Conservation (phyloP, 257 asterid genomes). For the Plantago major region DNA sequence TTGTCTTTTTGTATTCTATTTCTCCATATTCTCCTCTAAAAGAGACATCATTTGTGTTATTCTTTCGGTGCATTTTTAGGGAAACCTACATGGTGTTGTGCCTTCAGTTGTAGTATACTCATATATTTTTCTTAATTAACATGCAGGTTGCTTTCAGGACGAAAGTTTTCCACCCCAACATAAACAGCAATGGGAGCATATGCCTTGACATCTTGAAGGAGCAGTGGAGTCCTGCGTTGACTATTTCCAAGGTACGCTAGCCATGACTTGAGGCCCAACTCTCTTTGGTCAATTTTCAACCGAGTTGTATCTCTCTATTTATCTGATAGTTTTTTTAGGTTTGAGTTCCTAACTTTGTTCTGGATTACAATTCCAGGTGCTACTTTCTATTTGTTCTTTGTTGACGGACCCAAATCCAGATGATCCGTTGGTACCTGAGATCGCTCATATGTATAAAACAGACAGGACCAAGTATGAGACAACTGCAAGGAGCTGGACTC, state of each 20-base stretch:
- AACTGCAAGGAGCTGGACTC: slow-evolving; percentile 47
- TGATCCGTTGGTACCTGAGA: slow-evolving; percentile 45
- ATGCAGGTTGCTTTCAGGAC: slow-evolving; percentile 37
- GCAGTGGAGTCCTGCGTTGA: slow-evolving; percentile 35
- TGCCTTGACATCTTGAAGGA: slow-evolving; percentile 43
- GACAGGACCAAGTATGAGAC: slow-evolving; percentile 39
- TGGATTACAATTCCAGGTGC: slow-evolving; percentile 25
- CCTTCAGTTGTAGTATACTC: not conserved
- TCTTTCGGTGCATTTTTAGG: too few species aligned
- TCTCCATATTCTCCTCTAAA: not conserved
- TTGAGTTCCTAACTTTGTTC: not conserved
- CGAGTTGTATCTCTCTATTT: not conserved
- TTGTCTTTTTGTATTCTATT: not conserved
- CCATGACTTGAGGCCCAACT: not conserved
- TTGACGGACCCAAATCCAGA: slow-evolving; percentile 49
- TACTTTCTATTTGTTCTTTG: slow-evolving; percentile 43
- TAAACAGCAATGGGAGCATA: slow-evolving; percentile 43
- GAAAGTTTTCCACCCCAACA: slow-evolving; percentile 37
- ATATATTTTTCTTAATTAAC: slow-evolving; percentile 3
- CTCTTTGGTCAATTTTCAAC: not conserved
- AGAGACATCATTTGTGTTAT: not conserved
- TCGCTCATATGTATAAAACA: slow-evolving; percentile 43
- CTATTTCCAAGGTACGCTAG: slow-evolving; percentile 24
- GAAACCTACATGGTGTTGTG: too few species aligned
- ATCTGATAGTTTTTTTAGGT: not conserved